Evolutionary conservation across 495 filamentous ascomycete genomes (phyloP), one percentile per base, ranked within the genome.

Genomic region (Penicillium paradoxum): DNA sequence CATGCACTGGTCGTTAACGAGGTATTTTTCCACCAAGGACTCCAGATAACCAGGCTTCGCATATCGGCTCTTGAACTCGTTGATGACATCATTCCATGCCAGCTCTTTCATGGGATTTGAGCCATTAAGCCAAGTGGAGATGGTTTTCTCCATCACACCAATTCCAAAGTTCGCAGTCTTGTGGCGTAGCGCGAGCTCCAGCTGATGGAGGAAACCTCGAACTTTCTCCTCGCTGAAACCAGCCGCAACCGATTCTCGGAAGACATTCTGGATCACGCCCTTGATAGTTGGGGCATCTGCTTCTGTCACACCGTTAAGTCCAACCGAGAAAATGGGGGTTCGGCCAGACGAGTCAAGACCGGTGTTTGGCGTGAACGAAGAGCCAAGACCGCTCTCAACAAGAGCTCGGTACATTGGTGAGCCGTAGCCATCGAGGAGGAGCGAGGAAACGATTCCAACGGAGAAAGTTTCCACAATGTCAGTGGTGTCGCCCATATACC

Each of bases 141-240:
- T 87, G 49, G 96, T 76, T 40, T 90, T 79, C 58, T 96, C 87
- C 75, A 97, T 87, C 2, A 98, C 72, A 38, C 83, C 83, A 79
- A 97, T 88, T 19, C 93, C 93, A 62, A 98, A 97, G 57, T 87
- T 87, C 30, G 93, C 87, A 1, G 89, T 96, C 71, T 97, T 97
- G 70, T 97, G 92, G 63, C 96, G 95, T 21, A 97, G 72, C 9
- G 82, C 77, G 30, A 98, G 77, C 61, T 98, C 93, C 9, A 97
- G 76, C 68, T 96, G 91, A 67, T 98, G 93, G 34, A 97, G 79
- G 60, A 93, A 86, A 15, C 93, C 93, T 52, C 95, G 89, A 33
- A 97, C 85, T 68, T 97, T 98, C 55, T 83, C 81, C 55, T 83
- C 78, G 34, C 91, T 90, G 63, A 98, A 97, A 2, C 93, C 90